Evolutionary conservation across 148 eudicot species (phyloP).

Genomic region (Drosera capensis): DNA sequence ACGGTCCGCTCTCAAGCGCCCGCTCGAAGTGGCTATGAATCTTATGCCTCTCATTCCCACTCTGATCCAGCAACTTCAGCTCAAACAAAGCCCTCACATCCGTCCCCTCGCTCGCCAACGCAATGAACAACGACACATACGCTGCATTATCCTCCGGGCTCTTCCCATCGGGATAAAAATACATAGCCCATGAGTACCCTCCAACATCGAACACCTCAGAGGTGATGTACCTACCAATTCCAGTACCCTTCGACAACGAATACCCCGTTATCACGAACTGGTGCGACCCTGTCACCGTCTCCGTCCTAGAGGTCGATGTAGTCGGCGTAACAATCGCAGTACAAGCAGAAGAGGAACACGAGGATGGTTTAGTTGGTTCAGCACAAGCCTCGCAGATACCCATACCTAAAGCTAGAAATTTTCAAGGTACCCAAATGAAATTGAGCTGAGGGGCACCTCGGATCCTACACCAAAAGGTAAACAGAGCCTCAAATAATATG

Average conservation of each 20-base stretch:
- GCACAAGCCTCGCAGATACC: background rate
- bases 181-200: slow-evolving; percentile 24
- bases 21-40: slow-evolving; percentile 23
- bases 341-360: background rate
- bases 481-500: too few species aligned
- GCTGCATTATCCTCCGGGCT: slow-evolving; percentile 18
- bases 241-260: background rate
- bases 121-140: slow-evolving; percentile 24
- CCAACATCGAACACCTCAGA: slow-evolving; percentile 23
- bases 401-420: background rate
- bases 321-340: too few species aligned
- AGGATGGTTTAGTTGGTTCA: background rate
- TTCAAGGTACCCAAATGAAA: too few species aligned
- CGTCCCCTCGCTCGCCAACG: slow-evolving; percentile 24
- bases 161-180: slow-evolving; percentile 28
- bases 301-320: slow-evolving; percentile 1
- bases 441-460: too few species aligned
- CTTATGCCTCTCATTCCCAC: slow-evolving; percentile 24
- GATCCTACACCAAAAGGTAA: too few species aligned
- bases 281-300: slow-evolving; percentile 2
- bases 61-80: slow-evolving; percentile 24
- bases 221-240: slow-evolving; percentile 1
- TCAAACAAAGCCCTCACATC: slow-evolving; percentile 30
- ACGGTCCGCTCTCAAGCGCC: slow-evolving; percentile 22
- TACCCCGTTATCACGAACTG: background rate